phyloP scores from a whole-genome alignment of 139 green algal species.

The Picochlorum sp. region DNA sequence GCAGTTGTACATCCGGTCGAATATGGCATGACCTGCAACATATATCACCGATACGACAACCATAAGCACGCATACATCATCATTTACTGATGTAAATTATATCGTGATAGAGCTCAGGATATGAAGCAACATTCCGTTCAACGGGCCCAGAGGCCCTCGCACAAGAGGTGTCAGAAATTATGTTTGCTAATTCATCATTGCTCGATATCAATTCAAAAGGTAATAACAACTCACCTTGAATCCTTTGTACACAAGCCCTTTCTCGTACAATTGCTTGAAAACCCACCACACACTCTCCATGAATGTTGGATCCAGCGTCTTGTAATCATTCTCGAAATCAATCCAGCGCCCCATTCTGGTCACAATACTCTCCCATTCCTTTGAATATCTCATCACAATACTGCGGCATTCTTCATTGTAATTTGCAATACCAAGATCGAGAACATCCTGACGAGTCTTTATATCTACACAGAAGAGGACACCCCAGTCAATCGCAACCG shows the following conservation, averaged over 20 bases:
- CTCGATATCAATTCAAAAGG: neutral
- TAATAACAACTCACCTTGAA: constrained; percentile 74
- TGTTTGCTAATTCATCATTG: constrained; percentile 20
- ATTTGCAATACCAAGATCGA: constrained; percentile 88
- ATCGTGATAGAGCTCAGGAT: neutral
- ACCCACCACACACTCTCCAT: constrained; percentile 99
- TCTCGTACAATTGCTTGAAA: constrained; percentile 89
- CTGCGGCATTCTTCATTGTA: constrained; percentile 99
- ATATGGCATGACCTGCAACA: constrained; percentile 94
- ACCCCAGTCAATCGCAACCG: neutral
- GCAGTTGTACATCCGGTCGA: constrained; percentile 87
- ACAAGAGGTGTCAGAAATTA: constrained; percentile 37
- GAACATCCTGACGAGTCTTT: constrained; percentile 77
- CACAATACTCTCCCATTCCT: constrained; percentile 92
- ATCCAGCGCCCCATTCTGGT: constrained; percentile 95
- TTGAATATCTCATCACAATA: constrained; percentile 97
- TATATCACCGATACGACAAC: neutral
- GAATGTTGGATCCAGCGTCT: constrained; percentile 92
- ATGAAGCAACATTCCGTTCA: constrained; percentile 17
- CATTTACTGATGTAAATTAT: too few relatives aligned
- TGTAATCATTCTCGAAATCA: constrained; percentile 99
- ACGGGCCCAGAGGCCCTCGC: constrained; percentile 12
- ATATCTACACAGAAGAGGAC: constrained; percentile 57
- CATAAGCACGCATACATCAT: too few relatives aligned
- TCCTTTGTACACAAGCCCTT: constrained; percentile 93